phyloP scores from a whole-genome alignment of 805 yeast species.

The Starmera amethionina region DNA sequence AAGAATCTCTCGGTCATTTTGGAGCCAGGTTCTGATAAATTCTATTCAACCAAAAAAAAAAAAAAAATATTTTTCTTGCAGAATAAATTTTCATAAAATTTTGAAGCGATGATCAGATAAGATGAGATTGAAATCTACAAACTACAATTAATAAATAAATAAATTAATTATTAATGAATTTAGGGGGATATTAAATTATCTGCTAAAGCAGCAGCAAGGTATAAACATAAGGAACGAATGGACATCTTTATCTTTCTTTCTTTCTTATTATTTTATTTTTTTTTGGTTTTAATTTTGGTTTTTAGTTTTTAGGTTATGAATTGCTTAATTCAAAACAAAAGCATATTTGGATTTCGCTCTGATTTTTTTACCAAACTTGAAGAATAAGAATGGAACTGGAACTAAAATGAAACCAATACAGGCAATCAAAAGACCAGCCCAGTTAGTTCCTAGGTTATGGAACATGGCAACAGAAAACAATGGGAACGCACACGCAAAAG shows the following conservation, averaged over 20 bases:
- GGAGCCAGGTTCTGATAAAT: background rate
- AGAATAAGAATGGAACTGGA: conserved; percentile 63
- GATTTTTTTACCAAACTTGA: conserved; percentile 44
- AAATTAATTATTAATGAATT: too few relatives aligned
- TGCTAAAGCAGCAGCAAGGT: too few relatives aligned
- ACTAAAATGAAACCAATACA: conserved; percentile 44
- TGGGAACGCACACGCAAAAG: conserved; percentile 63
- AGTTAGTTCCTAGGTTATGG: conserved; percentile 53
- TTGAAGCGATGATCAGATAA: too few relatives aligned
- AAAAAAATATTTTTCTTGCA: background rate
- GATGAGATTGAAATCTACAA: too few relatives aligned
- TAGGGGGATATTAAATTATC: too few relatives aligned
- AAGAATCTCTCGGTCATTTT: background rate
- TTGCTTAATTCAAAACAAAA: conserved; percentile 15
- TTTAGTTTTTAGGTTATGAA: background rate
- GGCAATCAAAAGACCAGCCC: conserved; percentile 73
- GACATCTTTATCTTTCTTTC: too few relatives aligned
- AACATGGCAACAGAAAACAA: conserved; percentile 68
- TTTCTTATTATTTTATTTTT: too few relatives aligned
- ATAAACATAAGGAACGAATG: too few relatives aligned
- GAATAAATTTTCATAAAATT: background rate
- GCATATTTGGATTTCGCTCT: conserved; percentile 55
- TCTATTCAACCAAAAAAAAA: too few relatives aligned
- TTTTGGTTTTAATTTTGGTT: too few relatives aligned
- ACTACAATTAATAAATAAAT: too few relatives aligned